Base-by-base conservation (phyloP, 495 filamentous ascomycete species). In the Aspergillus saccharolyticus region DNA sequence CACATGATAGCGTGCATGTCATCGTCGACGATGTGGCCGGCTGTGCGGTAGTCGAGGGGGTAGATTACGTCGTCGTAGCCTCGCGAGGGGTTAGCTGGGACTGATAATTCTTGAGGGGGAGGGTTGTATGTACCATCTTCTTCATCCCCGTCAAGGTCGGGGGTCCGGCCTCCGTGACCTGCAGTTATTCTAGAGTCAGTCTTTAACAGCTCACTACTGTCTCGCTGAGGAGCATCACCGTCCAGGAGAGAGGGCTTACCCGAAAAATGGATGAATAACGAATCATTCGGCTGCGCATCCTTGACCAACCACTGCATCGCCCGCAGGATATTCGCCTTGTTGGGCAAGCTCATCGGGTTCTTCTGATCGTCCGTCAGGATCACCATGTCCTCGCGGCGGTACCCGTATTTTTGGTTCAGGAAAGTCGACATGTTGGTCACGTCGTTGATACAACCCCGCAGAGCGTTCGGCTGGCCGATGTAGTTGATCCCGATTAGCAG, bases 271-370 rank as follows among this genome's bases (percentile, higher is more conserved):
- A 97, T 89, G 74, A 98, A 97, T 20, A 98, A 78, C 12, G 93
- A 96, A 67, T 98, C 94, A 64, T 97, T 91, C 1, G 92, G 89
- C 48, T 83, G 83, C n/a, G 94, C 94, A 70, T 93, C 93, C 68
- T 92, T 93, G 44, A 98, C 94, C 21, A 98, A 79, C 94, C 94
- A 98, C 63, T 97, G 93, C 94, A 97, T 97, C 19, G 94, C 94
- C 19, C 94, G 79, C 15, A 98, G 70, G 53, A 98, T 97, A 65
- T 98, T 98, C 50, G 86, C 85, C 67, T 96, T 96, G 2, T 89
- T 96, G 12, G 94, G 94, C 62, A 94, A 83, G 70, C 90, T 96
- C 88, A 96, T 92, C 17, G 89, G 90, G 63, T 96, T 93, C 63
- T 89, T 84, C 73, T 96, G 92, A 66, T 98, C 94, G 64, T 98